Conservation (phyloP, 78 protist species). For the Salpingoeca rosetta region DNA sequence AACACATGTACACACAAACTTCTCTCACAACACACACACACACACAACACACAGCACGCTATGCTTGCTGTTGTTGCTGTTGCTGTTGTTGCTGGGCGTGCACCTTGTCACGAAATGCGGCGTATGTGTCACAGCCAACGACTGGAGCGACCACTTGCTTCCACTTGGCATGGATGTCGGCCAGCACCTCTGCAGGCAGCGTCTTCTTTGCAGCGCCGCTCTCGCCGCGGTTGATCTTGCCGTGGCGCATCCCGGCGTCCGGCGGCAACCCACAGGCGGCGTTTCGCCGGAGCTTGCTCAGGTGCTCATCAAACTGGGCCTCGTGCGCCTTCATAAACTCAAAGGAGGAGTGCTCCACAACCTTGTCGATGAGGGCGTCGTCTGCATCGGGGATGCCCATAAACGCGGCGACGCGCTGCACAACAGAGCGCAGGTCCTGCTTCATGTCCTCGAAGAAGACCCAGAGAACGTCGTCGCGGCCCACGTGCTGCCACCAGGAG, state of each 20-base stretch:
- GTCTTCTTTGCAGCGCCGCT: not conserved
- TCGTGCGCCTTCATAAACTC: not conserved
- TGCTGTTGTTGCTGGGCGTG: not conserved
- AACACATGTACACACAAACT: not conserved
- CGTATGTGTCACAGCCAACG: not conserved
- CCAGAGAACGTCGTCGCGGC: not conserved
- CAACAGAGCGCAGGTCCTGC: not conserved
- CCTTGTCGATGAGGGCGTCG: not conserved
- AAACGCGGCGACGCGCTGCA: not conserved
- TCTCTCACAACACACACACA: not conserved
- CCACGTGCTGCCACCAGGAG: not conserved
- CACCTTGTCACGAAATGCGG: not conserved
- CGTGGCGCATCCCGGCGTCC: not conserved
- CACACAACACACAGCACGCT: too few species aligned
- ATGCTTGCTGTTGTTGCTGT: too few species aligned
- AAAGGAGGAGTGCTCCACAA: not conserved
- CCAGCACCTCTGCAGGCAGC: not conserved
- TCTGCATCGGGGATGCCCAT: not conserved
- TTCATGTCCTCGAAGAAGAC: not conserved
- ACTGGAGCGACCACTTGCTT: not conserved
- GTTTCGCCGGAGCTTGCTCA: not conserved
- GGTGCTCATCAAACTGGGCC: not conserved
- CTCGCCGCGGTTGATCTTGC: not conserved
- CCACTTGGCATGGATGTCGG: not conserved
- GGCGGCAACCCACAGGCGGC: not conserved